Percentiles rank a stretch among this genome's conserved stretches.
phyloP scores from a whole-genome alignment of 2,329 filamentous ascomycete species.

The Scedosporium aurantiacum region DNA sequence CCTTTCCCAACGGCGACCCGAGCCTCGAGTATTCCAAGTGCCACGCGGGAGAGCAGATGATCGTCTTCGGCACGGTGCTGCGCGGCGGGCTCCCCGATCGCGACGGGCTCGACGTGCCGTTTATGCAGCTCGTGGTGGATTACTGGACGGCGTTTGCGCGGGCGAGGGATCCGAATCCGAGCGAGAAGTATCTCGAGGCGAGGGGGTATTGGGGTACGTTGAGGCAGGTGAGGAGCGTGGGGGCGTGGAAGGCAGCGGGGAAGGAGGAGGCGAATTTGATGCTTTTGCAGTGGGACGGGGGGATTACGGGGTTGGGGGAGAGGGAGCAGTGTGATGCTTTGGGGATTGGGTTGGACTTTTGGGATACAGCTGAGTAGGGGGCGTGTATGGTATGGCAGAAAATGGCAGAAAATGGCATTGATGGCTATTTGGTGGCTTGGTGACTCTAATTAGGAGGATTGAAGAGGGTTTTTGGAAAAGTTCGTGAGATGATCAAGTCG shows the following conservation, averaged over 20 bases:
- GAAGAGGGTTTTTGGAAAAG: too few species aligned
- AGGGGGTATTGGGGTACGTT: constrained; percentile 19
- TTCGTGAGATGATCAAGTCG: too few species aligned
- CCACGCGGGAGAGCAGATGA: constrained; percentile 26
- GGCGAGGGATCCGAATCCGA: constrained; percentile 20
- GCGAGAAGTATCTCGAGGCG: constrained; percentile 17
- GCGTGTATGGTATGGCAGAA: neutral
- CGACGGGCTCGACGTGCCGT: constrained; percentile 23
- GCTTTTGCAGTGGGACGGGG: constrained; percentile 4
- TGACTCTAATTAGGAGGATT: neutral
- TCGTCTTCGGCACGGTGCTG: constrained; percentile 24
- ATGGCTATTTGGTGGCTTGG: neutral
- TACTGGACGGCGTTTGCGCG: constrained; percentile 24
- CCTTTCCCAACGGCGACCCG: constrained; percentile 21
- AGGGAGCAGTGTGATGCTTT: constrained; percentile 4
- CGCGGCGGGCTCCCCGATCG: constrained; percentile 21
- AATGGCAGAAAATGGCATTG: too few species aligned
- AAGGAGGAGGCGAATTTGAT: neutral
- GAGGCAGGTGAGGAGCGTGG: constrained; percentile 15
- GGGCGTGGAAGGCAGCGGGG: constrained; percentile 16
- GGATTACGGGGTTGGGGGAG: neutral
- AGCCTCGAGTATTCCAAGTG: constrained; percentile 29
- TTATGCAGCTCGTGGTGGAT: constrained; percentile 21
- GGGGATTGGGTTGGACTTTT: constrained; percentile 1
- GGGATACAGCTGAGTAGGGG: neutral